Percentiles rank a stretch among this genome's conserved stretches.
phyloP scores from a whole-genome alignment of 2,329 filamentous ascomycete genomes.

The Fusarium dimerum region DNA sequence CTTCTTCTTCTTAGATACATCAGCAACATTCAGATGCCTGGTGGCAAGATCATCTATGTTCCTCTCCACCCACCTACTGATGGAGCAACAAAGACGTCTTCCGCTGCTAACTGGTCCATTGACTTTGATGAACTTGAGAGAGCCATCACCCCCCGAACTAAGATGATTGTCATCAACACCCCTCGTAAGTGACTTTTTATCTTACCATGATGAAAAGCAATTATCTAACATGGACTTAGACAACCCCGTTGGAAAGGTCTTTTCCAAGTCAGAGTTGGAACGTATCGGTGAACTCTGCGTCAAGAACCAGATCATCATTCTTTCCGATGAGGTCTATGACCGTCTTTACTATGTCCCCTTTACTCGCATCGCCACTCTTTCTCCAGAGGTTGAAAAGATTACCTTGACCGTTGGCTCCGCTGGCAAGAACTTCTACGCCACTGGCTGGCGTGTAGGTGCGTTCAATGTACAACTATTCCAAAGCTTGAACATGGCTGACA shows the following conservation, averaged over 20 bases:
- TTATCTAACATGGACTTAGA: slow-evolving; percentile 47
- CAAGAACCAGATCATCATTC: slow-evolving; percentile 90
- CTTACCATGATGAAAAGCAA: background rate
- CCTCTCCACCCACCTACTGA: slow-evolving; percentile 87
- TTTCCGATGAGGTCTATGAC: slow-evolving; percentile 93
- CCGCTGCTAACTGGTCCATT: slow-evolving; percentile 84
- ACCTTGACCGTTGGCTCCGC: slow-evolving; percentile 94
- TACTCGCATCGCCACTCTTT: slow-evolving; percentile 86
- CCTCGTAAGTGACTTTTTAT: slow-evolving; percentile 46
- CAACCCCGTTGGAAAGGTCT: slow-evolving; percentile 97
- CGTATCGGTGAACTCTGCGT: slow-evolving; percentile 86
- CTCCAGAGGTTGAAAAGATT: slow-evolving; percentile 82
- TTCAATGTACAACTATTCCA: background rate
- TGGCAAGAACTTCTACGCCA: slow-evolving; percentile 98
- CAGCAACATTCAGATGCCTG: slow-evolving; percentile 97
- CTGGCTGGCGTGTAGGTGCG: slow-evolving; percentile 84
- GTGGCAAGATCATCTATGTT: slow-evolving; percentile 91
- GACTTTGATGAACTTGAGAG: slow-evolving; percentile 80
- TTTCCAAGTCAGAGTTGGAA: slow-evolving; percentile 78
- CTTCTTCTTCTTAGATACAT: slow-evolving; percentile 61
- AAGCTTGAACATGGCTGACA: background rate
- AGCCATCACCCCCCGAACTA: slow-evolving; percentile 82
- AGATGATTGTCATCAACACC: slow-evolving; percentile 93
- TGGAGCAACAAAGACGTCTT: slow-evolving; percentile 76
- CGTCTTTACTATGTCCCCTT: slow-evolving; percentile 94